A percentile compares a stretch with the other conserved stretches of the same genome.
These are phyloP conservation scores for Russula sp. DNA, from an alignment of 768 basidiomycete species.

Conservation along the genomic window DNA sequence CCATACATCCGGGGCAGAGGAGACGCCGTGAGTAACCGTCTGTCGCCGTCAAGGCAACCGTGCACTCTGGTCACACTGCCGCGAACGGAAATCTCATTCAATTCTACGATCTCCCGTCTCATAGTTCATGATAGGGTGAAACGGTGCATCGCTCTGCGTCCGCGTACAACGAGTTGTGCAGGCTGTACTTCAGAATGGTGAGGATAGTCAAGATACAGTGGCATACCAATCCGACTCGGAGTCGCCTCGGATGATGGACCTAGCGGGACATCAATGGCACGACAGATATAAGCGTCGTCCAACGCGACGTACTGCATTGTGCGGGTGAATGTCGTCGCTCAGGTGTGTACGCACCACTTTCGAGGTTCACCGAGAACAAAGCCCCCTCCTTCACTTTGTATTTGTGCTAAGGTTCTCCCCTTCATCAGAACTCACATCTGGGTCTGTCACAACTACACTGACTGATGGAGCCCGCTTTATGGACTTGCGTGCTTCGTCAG, in stretches of 20 bases:
- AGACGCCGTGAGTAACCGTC: slow-evolving; percentile 55
- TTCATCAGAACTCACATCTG: slow-evolving; percentile 22
- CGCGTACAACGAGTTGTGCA: slow-evolving; percentile 58
- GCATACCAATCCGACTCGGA: no score
- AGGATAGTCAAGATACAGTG: no score
- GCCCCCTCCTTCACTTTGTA: slow-evolving; percentile 10
- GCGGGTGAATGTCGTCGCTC: no score
- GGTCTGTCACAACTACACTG: slow-evolving; percentile 15
- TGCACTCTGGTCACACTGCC: slow-evolving; percentile 54
- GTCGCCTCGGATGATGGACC: no score
- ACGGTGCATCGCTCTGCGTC: slow-evolving; percentile 45
- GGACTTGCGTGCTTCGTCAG: slow-evolving; percentile 18
- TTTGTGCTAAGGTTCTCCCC: slow-evolving; percentile 24
- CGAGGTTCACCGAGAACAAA: no score
- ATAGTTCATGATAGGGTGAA: slow-evolving; percentile 56
- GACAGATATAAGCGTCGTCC: no score
- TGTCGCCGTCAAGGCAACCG: not conserved
- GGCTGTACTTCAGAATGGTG: no score
- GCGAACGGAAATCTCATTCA: slow-evolving; percentile 54
- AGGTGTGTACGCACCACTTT: no score
- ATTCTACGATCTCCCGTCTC: slow-evolving; percentile 44
- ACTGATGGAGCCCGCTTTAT: slow-evolving; percentile 28
- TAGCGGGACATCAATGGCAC: no score
- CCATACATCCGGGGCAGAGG: slow-evolving; percentile 61
- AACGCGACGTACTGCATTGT: no score